Conservation (phyloP, 805 yeast genomes). For the Zygosaccharomyces pseudorouxii region DNA sequence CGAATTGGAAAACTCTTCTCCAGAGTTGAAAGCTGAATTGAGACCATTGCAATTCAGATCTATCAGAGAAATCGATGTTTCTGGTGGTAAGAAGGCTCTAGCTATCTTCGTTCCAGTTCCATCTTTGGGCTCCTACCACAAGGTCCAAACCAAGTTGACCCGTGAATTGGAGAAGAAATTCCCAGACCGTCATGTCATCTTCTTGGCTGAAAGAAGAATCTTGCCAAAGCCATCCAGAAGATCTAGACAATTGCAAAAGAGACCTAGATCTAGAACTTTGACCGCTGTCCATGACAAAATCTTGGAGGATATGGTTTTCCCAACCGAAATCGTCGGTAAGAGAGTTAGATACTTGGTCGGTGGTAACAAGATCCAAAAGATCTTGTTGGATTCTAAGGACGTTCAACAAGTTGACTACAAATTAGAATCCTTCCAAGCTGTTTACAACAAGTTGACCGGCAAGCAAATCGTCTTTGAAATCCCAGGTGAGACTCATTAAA, state of each 20-base stretch:
- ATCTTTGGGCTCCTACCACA: constrained; percentile 87
- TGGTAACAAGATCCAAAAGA: constrained; percentile 98
- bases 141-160: constrained; percentile 94
- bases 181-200: constrained; percentile 99
- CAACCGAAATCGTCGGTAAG: constrained; percentile 98
- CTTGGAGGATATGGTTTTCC: constrained; percentile 99
- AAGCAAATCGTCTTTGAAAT: constrained; percentile 98
- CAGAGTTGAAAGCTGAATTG: constrained; percentile 96
- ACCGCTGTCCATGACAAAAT: constrained; percentile 97
- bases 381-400: constrained; percentile 96
- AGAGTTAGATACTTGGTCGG: constrained; percentile 98
- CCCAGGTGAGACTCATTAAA: constrained; percentile 45
- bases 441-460: constrained; percentile 98
- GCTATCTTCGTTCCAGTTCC: constrained; percentile 98
- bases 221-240: constrained; percentile 98
- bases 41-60: constrained; percentile 98
- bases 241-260: constrained; percentile 92
- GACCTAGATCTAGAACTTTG: constrained; percentile 99
- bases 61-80: constrained; percentile 95
- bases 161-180: constrained; percentile 99
- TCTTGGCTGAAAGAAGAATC: constrained; percentile 99
- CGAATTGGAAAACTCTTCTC: constrained; percentile 89
- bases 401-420: constrained; percentile 95
- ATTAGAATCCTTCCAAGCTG: constrained; percentile 98
- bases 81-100: constrained; percentile 98